Percentiles rank a stretch among this genome's conserved stretches.
phyloP scores from a whole-genome alignment of 2,329 filamentous ascomycete genomes.

The Fusarium nygamai region DNA sequence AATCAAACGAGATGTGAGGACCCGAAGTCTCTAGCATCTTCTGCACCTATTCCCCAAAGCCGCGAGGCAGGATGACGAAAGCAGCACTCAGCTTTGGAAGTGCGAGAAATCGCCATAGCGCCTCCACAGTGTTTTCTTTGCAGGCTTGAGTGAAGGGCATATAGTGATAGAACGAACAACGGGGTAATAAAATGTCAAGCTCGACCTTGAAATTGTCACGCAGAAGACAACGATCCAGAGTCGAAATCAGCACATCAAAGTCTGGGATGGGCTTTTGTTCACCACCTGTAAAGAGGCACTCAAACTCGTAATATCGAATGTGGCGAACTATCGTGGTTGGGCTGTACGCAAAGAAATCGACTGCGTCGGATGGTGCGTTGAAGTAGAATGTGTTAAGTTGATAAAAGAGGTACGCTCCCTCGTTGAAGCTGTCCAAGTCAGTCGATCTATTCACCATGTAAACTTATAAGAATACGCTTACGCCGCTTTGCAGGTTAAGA shows the following conservation, averaged over 20 bases:
- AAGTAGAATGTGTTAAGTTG: background rate
- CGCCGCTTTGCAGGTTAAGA: background rate
- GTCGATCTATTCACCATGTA: background rate
- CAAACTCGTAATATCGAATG: background rate
- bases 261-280: background rate
- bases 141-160: background rate
- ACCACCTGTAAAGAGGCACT: background rate
- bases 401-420: background rate
- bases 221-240: background rate
- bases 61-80: background rate
- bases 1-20: background rate
- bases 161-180: background rate
- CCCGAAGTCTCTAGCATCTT: background rate
- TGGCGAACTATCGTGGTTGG: background rate
- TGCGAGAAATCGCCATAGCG: background rate
- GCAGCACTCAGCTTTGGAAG: background rate
- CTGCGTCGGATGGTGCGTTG: background rate
- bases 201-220: background rate
- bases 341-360: background rate
- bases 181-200: background rate
- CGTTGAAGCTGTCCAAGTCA: background rate
- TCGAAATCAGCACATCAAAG: background rate
- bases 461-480: background rate
- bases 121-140: background rate
- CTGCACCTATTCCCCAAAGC: background rate